Evolutionary conservation across 2,329 filamentous ascomycete species (phyloP), one percentile per base, ranked within the genome.

Genomic region (Arachnopeziza araneosa): DNA sequence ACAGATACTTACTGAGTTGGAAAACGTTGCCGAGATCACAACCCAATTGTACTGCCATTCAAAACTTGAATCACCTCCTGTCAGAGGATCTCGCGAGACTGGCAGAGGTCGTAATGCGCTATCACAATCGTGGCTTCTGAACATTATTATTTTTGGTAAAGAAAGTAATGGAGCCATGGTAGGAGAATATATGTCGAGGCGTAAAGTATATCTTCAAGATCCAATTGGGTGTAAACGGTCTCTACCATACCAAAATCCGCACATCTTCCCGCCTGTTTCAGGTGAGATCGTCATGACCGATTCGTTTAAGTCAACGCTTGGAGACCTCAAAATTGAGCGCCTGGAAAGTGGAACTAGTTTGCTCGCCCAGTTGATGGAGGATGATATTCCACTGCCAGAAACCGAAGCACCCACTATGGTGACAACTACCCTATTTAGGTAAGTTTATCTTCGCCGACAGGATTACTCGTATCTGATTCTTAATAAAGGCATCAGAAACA

Each of bases 401-500:
- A 63, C 60, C 4, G 57, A 63, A 14, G 21, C 63, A 22, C 60
- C 62, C 22, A 24, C 44, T 51, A 50, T 66, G 14, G 57, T 36
- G n/a, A 6, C 6, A 44, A 62, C 60, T 22, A 0, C 52, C 2
- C 50, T 66, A 12, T 64, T 60, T 53, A 4, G 19, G 64, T 64
- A 54, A 23, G 19, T 55, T 14, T n/a, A 8, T 17, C 48, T 24
- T 48, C 7, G 10, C 1, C 26, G 49, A 10, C 9, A 24, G n/a
- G n/a, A 12, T 32, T 22, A 48, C 7, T 44, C 49, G 36, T 2
- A 50, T n/a, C 55, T 58, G 23, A 64, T 54, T 5, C 3, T 12
- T 36, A 36, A 8, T 17, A 36, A 26, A 67, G 65, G 1, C 64
- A 67, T 53, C 65, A 67, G 51, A 66, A 67, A 32, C 59, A 66